Evolutionary conservation across 495 filamentous ascomycete genomes (phyloP).

Genomic region (Amphirosellinia nigrospora): DNA sequence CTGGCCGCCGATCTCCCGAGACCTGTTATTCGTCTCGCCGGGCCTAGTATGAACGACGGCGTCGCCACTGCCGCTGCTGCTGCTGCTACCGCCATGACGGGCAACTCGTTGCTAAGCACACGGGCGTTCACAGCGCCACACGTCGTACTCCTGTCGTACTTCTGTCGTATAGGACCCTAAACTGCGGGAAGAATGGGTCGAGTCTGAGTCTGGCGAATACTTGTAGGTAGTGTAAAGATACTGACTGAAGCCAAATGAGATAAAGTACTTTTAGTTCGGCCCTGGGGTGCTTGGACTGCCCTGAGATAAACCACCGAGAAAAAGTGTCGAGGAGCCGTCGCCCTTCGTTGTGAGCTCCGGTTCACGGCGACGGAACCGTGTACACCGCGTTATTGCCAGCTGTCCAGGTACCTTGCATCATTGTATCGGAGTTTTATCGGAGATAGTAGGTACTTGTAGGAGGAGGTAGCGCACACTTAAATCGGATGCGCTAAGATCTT

Average conservation of each 20-base stretch:
- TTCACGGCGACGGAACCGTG: slow-evolving; percentile 11
- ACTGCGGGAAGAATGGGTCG: background rate
- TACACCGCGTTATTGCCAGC: background rate
- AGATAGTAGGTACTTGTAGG: slow-evolving; percentile 8
- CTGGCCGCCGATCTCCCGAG: slow-evolving; percentile 9
- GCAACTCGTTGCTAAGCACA: background rate
- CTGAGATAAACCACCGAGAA: background rate
- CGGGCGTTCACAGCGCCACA: background rate
- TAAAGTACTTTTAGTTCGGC: background rate
- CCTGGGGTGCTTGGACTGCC: background rate
- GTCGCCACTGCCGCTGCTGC: slow-evolving; percentile 16
- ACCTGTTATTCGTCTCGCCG: slow-evolving; percentile 17
- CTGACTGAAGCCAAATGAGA: background rate
- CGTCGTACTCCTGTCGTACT: slow-evolving; percentile 9
- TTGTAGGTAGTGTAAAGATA: too few relatives aligned
- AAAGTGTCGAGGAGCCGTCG: background rate
- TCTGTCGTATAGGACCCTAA: background rate
- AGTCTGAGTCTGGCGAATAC: background rate
- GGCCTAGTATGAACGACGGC: slow-evolving; percentile 9
- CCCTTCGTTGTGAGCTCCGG: slow-evolving; percentile 4
- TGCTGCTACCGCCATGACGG: slow-evolving; percentile 4
- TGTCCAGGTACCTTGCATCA: slow-evolving; percentile 2
- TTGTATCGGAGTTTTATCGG: slow-evolving; percentile 23
- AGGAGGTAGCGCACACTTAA: too few relatives aligned
- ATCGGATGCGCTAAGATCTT: background rate